Evolutionary conservation across 2,329 filamentous ascomycete genomes (phyloP), one percentile per base, ranked within the genome.

Genomic region (Elsinoe fawcettii): DNA sequence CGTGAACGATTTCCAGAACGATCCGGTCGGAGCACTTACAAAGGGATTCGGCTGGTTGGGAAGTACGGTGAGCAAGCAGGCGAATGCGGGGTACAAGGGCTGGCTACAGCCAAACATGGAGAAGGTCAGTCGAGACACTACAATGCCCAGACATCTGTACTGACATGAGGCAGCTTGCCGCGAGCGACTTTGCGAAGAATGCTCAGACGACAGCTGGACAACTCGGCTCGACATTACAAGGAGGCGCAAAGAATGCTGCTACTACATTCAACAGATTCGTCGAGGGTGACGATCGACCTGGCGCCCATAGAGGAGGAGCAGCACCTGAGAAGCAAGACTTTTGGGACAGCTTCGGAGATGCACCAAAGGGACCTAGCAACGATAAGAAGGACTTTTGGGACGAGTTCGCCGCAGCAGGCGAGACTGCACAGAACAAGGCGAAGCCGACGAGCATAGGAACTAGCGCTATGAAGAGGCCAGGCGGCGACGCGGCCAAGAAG

Each of bases 21-120:
- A 99, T 69, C 91, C 93, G 0, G 78, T 97, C 61, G 91, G 83
- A 1, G 90, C 92, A 14, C 73, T 99, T 64, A 90, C 85, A 25
- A 96, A 95, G 73, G 88, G 92, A 0, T 95, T 97, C 66, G 92
- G 92, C 7, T 97, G 93, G 90, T 90, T 97, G 67, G 82, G 90
- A 16, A 87, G 83, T 32, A 90, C 89, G 11, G 90, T 97, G 41
- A 85, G 84, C 23, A 96, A 93, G 78, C 88, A 88, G 62, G 93
- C 91, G 36, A 95, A 95, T 77, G 88, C 83, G 14, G 86, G 96
- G 22, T 95, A 96, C 70, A 87, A 93, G 63, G 83, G 86, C 32
- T 96, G 90, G 74, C 89, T 99, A 56, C 90, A 95, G 73, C 93
- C 93, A 8, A 93, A 90, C 25, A 90, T 93, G 60, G 87, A 89